phyloP scores from a whole-genome alignment of 1,284 basidiomycete species.

The Tylopilus sp. region DNA sequence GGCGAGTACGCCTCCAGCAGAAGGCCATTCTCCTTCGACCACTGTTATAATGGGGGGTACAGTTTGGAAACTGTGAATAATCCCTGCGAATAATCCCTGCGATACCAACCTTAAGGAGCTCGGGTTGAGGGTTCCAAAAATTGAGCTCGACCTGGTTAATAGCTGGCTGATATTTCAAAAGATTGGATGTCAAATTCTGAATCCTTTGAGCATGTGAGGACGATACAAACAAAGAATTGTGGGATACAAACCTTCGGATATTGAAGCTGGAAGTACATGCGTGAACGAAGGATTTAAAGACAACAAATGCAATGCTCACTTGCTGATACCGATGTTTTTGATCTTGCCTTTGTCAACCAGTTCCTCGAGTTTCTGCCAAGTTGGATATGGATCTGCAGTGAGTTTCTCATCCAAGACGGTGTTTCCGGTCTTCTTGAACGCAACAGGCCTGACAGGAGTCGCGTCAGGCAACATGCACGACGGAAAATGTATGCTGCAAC shows the following conservation, averaged over 20 bases:
- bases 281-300: conserved; percentile 1
- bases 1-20: conserved; percentile 79
- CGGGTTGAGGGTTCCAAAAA: conserved; percentile 80
- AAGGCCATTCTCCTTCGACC: conserved; percentile 60
- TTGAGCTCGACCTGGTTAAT: conserved; percentile 84
- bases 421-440: conserved; percentile 58
- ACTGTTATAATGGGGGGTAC: conserved; percentile 35
- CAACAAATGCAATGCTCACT: conserved; percentile 40
- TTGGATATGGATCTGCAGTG: conserved; percentile 73
- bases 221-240: not conserved
- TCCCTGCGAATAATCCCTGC: not conserved
- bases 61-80: not conserved
- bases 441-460: conserved; percentile 52
- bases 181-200: conserved; percentile 63
- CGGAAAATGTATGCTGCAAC: conserved; percentile 15
- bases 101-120: conserved; percentile 59
- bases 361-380: conserved; percentile 83
- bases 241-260: conserved; percentile 24
- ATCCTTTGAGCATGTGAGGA: conserved; percentile 35
- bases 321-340: conserved; percentile 81
- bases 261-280: conserved; percentile 16
- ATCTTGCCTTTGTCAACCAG: conserved; percentile 75
- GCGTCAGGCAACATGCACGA: not conserved
- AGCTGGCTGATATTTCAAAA: conserved; percentile 71
- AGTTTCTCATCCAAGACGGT: conserved; percentile 55